Conservation (phyloP, 768 basidiomycete genomes). For the Lenzites betulinus region DNA sequence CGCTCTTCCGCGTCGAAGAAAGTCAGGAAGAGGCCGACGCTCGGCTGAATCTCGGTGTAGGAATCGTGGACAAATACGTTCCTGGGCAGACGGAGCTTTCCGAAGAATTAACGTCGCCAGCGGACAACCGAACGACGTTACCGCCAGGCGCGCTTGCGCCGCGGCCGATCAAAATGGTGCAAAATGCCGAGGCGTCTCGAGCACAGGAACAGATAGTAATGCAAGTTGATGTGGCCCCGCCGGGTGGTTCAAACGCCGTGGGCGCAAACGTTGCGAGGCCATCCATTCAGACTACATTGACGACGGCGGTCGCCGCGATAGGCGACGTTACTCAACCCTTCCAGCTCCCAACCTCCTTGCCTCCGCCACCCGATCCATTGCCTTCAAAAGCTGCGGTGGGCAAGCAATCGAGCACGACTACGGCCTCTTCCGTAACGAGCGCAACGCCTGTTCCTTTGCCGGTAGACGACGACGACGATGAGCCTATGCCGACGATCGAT, state of each 20-base stretch:
- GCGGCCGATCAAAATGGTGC: background rate
- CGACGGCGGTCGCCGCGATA: background rate
- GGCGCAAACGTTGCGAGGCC: background rate
- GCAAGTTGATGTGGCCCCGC: conserved; percentile 14
- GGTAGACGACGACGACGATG: conserved; percentile 62
- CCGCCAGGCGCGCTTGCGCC: background rate
- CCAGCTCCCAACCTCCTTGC: background rate
- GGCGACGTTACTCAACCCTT: background rate
- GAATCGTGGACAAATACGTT: conserved; percentile 17
- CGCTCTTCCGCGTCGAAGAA: conserved; percentile 65
- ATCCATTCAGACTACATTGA: background rate
- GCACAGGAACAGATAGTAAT: conserved; percentile 6
- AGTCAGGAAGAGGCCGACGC: conserved; percentile 58
- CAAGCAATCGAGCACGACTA: background rate
- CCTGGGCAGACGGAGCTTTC: conserved; percentile 17
- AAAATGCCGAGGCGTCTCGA: background rate
- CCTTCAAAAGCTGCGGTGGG: conserved; percentile 8
- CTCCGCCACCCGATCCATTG: conserved; percentile 19
- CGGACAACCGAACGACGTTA: background rate
- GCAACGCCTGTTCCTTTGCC: background rate
- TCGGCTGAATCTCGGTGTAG: conserved; percentile 44
- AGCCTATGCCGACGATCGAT: conserved; percentile 76
- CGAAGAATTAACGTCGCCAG: background rate
- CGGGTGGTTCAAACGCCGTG: background rate
- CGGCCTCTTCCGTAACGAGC: background rate